phyloP scores from a whole-genome alignment of 306 rosid genomes.

The Pterocarpus macrocarpus region DNA sequence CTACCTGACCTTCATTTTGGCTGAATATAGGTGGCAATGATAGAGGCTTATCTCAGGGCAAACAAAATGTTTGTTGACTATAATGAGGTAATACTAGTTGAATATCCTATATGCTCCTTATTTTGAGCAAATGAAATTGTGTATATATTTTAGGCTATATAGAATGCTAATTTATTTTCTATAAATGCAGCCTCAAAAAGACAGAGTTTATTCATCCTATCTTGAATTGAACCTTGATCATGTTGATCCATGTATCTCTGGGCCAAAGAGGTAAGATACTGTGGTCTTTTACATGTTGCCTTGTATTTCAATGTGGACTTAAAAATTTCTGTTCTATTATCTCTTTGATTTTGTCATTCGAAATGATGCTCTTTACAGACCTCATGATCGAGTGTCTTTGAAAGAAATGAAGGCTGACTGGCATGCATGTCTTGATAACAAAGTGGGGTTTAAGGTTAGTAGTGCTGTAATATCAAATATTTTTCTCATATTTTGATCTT shows the following conservation, averaged over 20 bases:
- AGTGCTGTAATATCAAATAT: slow-evolving; percentile 1
- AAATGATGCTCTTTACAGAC: slow-evolving; percentile 57
- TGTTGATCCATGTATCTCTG: slow-evolving; percentile 84
- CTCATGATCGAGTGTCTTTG: slow-evolving; percentile 92
- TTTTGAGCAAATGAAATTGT: background rate
- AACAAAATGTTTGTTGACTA: slow-evolving; percentile 87
- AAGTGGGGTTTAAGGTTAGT: slow-evolving; percentile 98
- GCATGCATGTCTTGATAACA: slow-evolving; percentile 93
- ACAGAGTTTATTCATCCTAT: slow-evolving; percentile 89
- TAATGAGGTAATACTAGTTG: slow-evolving; percentile 62
- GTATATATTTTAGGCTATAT: slow-evolving; percentile 27
- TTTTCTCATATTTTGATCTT: slow-evolving; percentile 13
- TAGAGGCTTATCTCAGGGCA: slow-evolving; percentile 92
- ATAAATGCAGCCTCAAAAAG: slow-evolving; percentile 77
- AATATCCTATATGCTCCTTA: background rate
- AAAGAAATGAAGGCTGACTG: slow-evolving; percentile 94
- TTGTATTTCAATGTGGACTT: slow-evolving; percentile 31
- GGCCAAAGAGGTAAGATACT: slow-evolving; percentile 78
- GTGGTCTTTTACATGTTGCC: background rate
- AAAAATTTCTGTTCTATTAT: background rate
- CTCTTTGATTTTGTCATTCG: slow-evolving; percentile 32
- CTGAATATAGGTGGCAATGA: slow-evolving; percentile 73
- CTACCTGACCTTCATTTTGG: slow-evolving; percentile 40
- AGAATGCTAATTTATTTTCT: slow-evolving; percentile 41
- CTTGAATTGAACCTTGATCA: slow-evolving; percentile 76